A percentile compares a stretch with the other conserved stretches of the same genome.
These are phyloP conservation scores for Saccharomyces hybrid DNA, from an alignment of 1,139 yeast species.

Conservation along the genomic window DNA sequence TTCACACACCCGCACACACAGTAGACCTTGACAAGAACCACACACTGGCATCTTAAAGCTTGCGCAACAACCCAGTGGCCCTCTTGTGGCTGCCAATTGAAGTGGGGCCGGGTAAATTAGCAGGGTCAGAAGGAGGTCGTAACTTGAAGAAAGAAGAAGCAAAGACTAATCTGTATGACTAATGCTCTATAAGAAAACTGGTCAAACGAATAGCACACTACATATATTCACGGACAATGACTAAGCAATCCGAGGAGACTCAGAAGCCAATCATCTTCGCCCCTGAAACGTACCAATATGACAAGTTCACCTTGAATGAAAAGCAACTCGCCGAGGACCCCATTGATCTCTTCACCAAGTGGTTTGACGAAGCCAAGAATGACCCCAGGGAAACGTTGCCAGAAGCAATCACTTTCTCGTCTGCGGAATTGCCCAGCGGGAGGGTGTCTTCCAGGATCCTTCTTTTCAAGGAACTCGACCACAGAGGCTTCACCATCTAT, in stretches of 20 bases:
- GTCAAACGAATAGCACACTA: background rate
- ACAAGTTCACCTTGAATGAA: slow-evolving; percentile 54
- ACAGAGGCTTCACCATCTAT: slow-evolving; percentile 74
- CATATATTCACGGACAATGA: slow-evolving; percentile 9
- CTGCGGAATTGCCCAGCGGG: slow-evolving; percentile 83
- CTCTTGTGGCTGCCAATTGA: background rate
- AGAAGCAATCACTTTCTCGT: slow-evolving; percentile 73
- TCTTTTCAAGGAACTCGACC: slow-evolving; percentile 80
- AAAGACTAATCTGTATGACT: background rate
- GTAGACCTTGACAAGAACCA: background rate
- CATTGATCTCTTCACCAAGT: slow-evolving; percentile 63
- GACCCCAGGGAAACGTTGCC: slow-evolving; percentile 53
- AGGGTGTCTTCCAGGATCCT: slow-evolving; percentile 79
- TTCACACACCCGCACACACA: background rate
- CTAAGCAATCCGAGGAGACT: slow-evolving; percentile 20
- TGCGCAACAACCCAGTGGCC: background rate
- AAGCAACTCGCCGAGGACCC: slow-evolving; percentile 53
- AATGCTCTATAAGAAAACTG: background rate
- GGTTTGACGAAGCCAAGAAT: slow-evolving; percentile 78
- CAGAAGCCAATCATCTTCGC: slow-evolving; percentile 43
- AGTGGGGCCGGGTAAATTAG: background rate
- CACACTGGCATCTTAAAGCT: background rate
- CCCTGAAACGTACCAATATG: slow-evolving; percentile 85
- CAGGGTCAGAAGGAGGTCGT: background rate
- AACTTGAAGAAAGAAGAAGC: background rate